These are phyloP conservation scores for Exophiala sp. DNA, from an alignment of 2,329 filamentous ascomycete genomes.

Conservation along the genomic window DNA sequence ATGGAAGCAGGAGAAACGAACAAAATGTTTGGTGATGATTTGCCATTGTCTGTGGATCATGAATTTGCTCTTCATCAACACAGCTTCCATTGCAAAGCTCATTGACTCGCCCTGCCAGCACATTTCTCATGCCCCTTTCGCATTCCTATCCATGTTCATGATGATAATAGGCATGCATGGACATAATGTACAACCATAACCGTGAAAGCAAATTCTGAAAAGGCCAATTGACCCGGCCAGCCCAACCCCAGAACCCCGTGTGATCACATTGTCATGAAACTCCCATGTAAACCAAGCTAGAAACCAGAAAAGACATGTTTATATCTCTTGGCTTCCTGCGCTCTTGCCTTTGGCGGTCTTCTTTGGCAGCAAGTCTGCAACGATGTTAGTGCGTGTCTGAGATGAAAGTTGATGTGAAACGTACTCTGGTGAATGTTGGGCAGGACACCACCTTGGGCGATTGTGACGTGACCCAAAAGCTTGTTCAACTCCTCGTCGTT, in stretches of 20 bases:
- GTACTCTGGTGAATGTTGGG: slow-evolving; percentile 97
- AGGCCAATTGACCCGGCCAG: slow-evolving; percentile 54
- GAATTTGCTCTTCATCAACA: slow-evolving; percentile 25
- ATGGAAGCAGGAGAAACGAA: neutral
- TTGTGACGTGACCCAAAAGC: slow-evolving; percentile 91
- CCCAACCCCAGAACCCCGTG: slow-evolving; percentile 67
- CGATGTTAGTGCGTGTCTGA: slow-evolving; percentile 40
- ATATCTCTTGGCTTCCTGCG: slow-evolving; percentile 83
- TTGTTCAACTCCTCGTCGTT: slow-evolving; percentile 99
- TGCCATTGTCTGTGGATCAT: slow-evolving; percentile 24
- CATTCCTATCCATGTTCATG: slow-evolving; percentile 29
- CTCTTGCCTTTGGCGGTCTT: slow-evolving; percentile 97
- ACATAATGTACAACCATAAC: slow-evolving; percentile 62
- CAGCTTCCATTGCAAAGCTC: slow-evolving; percentile 19
- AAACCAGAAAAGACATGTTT: slow-evolving; percentile 60
- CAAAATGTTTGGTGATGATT: slow-evolving; percentile 8
- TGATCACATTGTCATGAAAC: slow-evolving; percentile 60
- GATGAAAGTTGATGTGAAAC: slow-evolving; percentile 37
- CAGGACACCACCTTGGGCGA: slow-evolving; percentile 93
- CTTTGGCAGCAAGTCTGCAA: slow-evolving; percentile 91
- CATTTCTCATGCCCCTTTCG: slow-evolving; percentile 31
- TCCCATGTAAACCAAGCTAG: slow-evolving; percentile 65
- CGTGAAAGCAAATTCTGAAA: slow-evolving; percentile 35
- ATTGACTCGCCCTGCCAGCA: slow-evolving; percentile 31
- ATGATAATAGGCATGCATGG: slow-evolving; percentile 43